Evolutionary conservation across 108 stramenopile species (phyloP).

Genomic region (Skeletonema grethae): DNA sequence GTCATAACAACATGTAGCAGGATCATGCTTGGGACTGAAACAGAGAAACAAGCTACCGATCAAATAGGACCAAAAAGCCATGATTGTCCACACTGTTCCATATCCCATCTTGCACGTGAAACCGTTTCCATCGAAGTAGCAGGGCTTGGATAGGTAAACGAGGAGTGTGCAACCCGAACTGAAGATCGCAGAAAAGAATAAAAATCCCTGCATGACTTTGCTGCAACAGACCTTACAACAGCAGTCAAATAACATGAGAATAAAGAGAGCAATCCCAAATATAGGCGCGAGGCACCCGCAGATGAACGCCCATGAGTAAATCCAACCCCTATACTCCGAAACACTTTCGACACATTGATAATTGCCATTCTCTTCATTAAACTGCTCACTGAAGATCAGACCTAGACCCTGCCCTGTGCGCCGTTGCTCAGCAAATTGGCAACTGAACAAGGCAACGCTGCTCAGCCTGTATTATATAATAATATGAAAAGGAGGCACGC

Average conservation of each 20-base stretch:
- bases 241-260: slow-evolving; percentile 11
- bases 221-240: slow-evolving; percentile 12
- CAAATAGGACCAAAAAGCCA: background rate
- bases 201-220: slow-evolving; percentile 5
- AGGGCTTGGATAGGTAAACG: background rate
- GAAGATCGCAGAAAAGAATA: background rate
- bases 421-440: background rate
- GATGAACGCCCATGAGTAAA: background rate
- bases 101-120: background rate
- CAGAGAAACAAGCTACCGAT: background rate
- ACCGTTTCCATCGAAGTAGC: background rate
- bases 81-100: background rate
- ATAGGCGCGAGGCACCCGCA: background rate
- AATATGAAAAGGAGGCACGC: background rate
- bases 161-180: background rate
- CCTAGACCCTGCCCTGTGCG: background rate
- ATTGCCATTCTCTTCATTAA: background rate
- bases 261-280: background rate
- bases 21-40: slow-evolving; percentile 11
- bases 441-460: background rate
- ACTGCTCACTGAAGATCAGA: background rate
- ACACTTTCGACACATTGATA: background rate
- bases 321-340: background rate
- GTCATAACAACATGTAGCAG: background rate
- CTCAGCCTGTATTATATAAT: background rate